Evolutionary conservation across 805 yeast species (phyloP), one percentile per base, ranked within the genome.

Genomic region (Wickerhamomyces strasburgensis): DNA sequence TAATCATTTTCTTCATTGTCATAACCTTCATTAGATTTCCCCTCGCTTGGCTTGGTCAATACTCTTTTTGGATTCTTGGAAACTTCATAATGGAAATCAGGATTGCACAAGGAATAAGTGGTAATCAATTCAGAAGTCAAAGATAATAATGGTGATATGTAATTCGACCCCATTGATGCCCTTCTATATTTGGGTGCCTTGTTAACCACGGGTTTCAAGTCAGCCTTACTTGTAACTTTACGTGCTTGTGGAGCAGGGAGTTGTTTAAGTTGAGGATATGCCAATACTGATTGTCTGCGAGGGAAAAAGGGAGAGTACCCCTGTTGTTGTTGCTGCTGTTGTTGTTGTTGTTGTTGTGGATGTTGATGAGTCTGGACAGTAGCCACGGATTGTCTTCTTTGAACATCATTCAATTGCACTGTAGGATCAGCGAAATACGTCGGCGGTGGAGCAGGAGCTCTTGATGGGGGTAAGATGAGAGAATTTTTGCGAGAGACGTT

Each of bases 1-100:
- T 89, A 90, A 62, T 93, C 96, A 56, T 84, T 77, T 39, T 87
- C 88, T 44, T 78, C 81, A 57, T 93, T 93, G 62, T 93, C 98
- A 54, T 54, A 74, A 6, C 97, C 97, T 52, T 84, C 79, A 57
- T 88, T 87, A 41, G 66, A 72, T 40, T 72, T 75, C 1, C 90
- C 93, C 51, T 87, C 94, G 57, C 79, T 77, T 3, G 97, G 97
- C 57, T 93, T 90, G 0, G 98, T 94, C 29, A 93, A 65, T 3
- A 88, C 96, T 38, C 98, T 67, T 43, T 86, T 78, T 3, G 98
- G 99, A 56, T 93, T 93, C 41, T 86, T 79, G 3, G 87, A 72
- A 14, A 86, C 75, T 47, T 82, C 81, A 59, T 93, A 93, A 44
- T 80, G 79, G 61, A 87, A 93, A 25, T 69, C 73, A 0, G 97